phyloP scores from a whole-genome alignment of 352 stramenopile genomes.

The Pythium phragmitis region DNA sequence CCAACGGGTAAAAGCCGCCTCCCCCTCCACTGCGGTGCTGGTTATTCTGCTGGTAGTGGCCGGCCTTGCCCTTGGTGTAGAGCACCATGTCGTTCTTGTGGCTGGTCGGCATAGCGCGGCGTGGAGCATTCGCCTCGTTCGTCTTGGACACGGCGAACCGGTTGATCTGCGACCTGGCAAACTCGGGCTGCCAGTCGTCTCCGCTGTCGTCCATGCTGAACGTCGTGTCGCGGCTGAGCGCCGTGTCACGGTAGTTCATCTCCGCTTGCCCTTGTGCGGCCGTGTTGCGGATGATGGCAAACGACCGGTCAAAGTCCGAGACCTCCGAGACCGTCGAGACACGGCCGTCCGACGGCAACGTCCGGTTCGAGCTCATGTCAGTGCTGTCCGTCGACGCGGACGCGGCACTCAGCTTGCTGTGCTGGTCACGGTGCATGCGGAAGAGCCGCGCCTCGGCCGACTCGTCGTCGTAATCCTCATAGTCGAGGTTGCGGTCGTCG shows the following conservation, averaged over 20 bases:
- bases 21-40: not conserved
- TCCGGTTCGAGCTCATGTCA: conserved; percentile 14
- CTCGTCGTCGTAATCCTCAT: not conserved
- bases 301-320: conserved; percentile 25
- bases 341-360: not conserved
- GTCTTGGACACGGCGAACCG: conserved; percentile 6
- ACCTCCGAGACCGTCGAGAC: conserved; percentile 19
- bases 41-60: too few species aligned
- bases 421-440: not conserved
- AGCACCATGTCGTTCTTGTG: conserved; percentile 9
- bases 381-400: conserved; percentile 9
- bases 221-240: conserved; percentile 7
- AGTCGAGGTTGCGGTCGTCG: not conserved
- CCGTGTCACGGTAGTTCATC: not conserved
- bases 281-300: conserved; percentile 20
- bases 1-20: too few species aligned
- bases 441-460: not conserved
- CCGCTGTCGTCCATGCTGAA: conserved; percentile 21
- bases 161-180: conserved; percentile 15
- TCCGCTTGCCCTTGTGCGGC: not conserved
- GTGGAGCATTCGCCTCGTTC: not conserved
- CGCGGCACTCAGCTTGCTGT: conserved; percentile 19
- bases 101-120: not conserved
- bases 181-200: conserved; percentile 17
- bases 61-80: conserved; percentile 6